Evolutionary conservation across 768 basidiomycete species (phyloP), one percentile per base, ranked within the genome.

Genomic region (Piloderma croceum): DNA sequence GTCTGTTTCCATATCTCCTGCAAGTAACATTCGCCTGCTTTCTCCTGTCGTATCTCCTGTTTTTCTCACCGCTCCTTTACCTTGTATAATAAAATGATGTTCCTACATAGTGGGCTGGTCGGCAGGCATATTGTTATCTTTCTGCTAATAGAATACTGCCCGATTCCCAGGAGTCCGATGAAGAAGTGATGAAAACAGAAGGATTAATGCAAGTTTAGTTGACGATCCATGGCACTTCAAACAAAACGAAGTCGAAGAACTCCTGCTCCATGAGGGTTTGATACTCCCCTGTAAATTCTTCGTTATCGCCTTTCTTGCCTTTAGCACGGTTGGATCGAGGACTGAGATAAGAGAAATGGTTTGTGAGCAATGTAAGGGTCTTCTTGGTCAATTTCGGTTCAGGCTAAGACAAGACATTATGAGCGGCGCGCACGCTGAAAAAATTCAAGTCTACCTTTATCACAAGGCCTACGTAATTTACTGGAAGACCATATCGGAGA

Each of bases 261-360:
- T 99, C 94, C 59, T 93, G 87, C 56, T 99, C 96, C 73, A 99
- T 77, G 25, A 99, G 65, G 10, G 79, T 76, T 59, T 91, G 88
- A 60, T 87, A 99, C 61, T 99, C 94, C 48, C 92, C 94, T 11
- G 77, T 72, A 41, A 90, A 83, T 20, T 91, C 89, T 5, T 84
- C 81, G 6, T 61, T 64, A 1, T 62, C 65, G 7, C 52, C 54
- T 47, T 67, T 67, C 47, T 62, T 69, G 18, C 67, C 59, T 53
- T 76, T 74, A 13, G 64, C 65, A 9, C 68, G 62, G 44, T 76
- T 79, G 1, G 80, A 81, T 31, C 77, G 78, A n/a, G 83, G 76
- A 10, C 77, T 69, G 33, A 93, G 83, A 60, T 92, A 93, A 6
- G 76, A 59, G 58, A 94, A 91, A 43, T 96, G 85, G 6, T 63